A percentile compares a stretch with the other conserved stretches of the same genome.
Conservation (phyloP, 1,284 basidiomycete species). For the Cutaneotrichosporon sp. region DNA sequence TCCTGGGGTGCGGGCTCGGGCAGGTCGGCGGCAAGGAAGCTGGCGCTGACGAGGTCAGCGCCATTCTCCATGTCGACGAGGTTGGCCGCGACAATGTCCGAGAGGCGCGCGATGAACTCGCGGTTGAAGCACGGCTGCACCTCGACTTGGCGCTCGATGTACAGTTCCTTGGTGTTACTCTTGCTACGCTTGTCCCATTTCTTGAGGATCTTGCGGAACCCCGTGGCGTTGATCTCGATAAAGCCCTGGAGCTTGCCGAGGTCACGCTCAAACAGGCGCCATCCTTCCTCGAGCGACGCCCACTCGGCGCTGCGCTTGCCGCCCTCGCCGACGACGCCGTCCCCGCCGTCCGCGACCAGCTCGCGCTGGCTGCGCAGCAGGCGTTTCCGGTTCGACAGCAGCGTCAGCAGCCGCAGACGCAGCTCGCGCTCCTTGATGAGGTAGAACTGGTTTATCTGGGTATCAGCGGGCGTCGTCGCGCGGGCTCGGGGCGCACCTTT, state of each 20-base stretch:
- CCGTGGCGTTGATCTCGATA: slow-evolving; percentile 95
- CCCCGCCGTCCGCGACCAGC: slow-evolving; percentile 53
- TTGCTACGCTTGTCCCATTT: slow-evolving; percentile 98
- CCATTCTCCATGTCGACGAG: slow-evolving; percentile 82
- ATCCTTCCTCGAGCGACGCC: slow-evolving; percentile 92
- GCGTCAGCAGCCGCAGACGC: slow-evolving; percentile 81
- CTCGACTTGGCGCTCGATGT: slow-evolving; percentile 93
- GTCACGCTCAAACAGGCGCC: slow-evolving; percentile 89
- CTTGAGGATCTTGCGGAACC: slow-evolving; percentile 96
- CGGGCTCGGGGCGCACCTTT: slow-evolving; percentile 58
- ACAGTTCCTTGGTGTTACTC: slow-evolving; percentile 90
- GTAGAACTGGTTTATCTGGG: slow-evolving; percentile 98
- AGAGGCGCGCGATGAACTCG: slow-evolving; percentile 93
- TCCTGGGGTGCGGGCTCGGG: slow-evolving; percentile 42
- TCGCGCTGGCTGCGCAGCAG: slow-evolving; percentile 37
- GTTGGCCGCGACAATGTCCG: slow-evolving; percentile 90
- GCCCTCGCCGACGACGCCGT: slow-evolving; percentile 48
- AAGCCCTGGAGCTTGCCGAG: slow-evolving; percentile 96
- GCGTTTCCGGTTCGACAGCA: slow-evolving; percentile 83
- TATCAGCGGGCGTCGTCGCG: background rate
- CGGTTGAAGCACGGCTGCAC: slow-evolving; percentile 97
- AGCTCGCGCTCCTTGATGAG: slow-evolving; percentile 96
- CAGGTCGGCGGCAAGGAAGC: slow-evolving; percentile 45
- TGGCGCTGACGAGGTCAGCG: slow-evolving; percentile 63
- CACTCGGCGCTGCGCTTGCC: slow-evolving; percentile 67